These are phyloP conservation scores for Tuctoria greenei DNA, from an alignment of 176 grass and related monocot genomes.

Conservation along the genomic window DNA sequence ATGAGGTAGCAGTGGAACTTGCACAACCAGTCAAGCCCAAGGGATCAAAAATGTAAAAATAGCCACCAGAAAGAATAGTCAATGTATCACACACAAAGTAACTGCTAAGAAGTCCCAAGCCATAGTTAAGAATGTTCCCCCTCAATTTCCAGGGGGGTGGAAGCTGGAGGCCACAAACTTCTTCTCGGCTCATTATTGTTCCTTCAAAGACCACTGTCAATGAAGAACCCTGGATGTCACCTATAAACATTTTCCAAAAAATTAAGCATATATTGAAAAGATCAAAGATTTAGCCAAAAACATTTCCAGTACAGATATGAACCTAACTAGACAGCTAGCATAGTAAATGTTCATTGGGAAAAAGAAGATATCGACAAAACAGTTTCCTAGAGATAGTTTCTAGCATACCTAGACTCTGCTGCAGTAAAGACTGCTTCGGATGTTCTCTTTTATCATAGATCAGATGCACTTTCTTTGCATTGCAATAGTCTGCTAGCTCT, in stretches of 20 bases:
- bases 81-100: conserved; percentile 89
- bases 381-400: conserved; percentile 12
- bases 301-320: background rate
- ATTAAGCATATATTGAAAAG: background rate
- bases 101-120: conserved; percentile 86
- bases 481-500: conserved; percentile 93
- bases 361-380: background rate
- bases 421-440: conserved; percentile 83
- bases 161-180: conserved; percentile 83
- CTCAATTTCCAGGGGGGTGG: conserved; percentile 92
- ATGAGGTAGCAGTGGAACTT: conserved; percentile 52
- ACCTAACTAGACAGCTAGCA: background rate
- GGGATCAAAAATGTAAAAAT: conserved; percentile 93
- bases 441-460: conserved; percentile 97
- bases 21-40: conserved; percentile 74
- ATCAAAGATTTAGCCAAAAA: conserved; percentile 13
- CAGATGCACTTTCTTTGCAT: conserved; percentile 85
- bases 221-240: conserved; percentile 87
- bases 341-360: background rate
- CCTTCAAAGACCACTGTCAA: conserved; percentile 95
- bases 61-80: conserved; percentile 85
- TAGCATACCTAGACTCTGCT: conserved; percentile 85
- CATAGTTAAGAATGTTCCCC: conserved; percentile 79
- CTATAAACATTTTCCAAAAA: conserved; percentile 36
- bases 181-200: conserved; percentile 69